Evolutionary conservation across 345 rosid species (phyloP).

Genomic region (Draba incana): DNA sequence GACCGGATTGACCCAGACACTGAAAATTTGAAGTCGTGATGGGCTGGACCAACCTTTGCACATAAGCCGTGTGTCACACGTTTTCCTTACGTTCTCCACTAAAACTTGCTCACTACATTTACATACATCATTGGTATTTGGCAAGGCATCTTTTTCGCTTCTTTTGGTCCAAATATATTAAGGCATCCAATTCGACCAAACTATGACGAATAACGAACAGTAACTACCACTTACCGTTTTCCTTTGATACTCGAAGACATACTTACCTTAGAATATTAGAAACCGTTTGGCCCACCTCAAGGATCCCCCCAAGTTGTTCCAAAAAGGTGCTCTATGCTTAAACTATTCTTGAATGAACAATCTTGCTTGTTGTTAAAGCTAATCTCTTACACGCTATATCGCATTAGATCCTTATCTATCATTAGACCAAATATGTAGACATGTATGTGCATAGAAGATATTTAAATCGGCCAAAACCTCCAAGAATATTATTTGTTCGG

Average conservation of each 20-base stretch:
- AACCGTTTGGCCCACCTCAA: too few relatives aligned
- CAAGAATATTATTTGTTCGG: not conserved
- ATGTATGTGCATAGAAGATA: constrained; percentile 26
- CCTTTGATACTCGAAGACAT: too few relatives aligned
- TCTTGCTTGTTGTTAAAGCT: constrained; percentile 24
- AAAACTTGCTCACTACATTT: not conserved
- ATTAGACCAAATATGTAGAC: constrained; percentile 22
- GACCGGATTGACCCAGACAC: not conserved
- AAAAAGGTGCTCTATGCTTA: too few relatives aligned
- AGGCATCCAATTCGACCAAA: too few relatives aligned
- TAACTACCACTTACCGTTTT: too few relatives aligned
- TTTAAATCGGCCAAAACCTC: constrained; percentile 18
- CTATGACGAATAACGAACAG: too few relatives aligned
- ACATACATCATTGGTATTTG: not conserved
- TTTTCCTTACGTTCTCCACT: constrained; percentile 6
- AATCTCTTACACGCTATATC: constrained; percentile 5
- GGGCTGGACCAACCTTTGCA: not conserved
- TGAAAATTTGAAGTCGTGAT: not conserved
- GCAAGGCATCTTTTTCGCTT: too few relatives aligned
- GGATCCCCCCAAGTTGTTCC: too few relatives aligned
- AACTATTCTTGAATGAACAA: too few relatives aligned
- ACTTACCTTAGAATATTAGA: too few relatives aligned
- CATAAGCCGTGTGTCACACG: constrained; percentile 9
- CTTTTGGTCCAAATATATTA: too few relatives aligned
- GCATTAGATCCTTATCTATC: constrained; percentile 33